Base-by-base conservation (phyloP, 2,329 filamentous ascomycete genomes). In the Neopestalotiopsis rosae region DNA sequence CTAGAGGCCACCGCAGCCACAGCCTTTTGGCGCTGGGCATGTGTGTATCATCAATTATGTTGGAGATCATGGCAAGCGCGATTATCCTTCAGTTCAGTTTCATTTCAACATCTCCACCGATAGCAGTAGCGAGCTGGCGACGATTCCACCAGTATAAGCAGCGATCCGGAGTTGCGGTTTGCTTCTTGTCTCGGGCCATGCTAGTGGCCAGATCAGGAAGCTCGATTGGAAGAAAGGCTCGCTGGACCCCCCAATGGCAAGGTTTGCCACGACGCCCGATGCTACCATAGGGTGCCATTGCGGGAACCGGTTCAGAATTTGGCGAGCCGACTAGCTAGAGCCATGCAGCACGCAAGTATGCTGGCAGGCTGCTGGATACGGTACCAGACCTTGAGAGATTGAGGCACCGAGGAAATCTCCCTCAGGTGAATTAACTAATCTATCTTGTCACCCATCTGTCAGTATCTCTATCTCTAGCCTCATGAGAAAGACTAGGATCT, bases 351-450 rank as follows among this genome's bases (percentile, higher is more conserved):
- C 20, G 24, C 24, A 14, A 62, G 13, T 13, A 4, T 17, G 12
- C 13, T 30, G 40, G 28, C 58, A 61, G 45, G 32, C 34, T 52
- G 40, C 9, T 65, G 42, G n/a, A 40, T 65, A 49, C 40, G 38
- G 38, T 66, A 57, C 45, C 63, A 66, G 17, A 28, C 32, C 20
- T 52, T 64, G 45, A 28, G 28, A 56, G 52, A 66, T 38, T 32
- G 20, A 56, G 40, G 78, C 24, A 30, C 10, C 9, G 28, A 52
- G 30, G 45, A 57, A 66, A 66, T 66, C 63, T 66, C 63, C 63
- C 63, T 66, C 63, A 66, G 63, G 63, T 66, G 63, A 66, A 58
- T 64, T 24, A 64, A 52, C n/a, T 30, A 62, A 34, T 62, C 42
- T 63, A 30, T 63, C 14, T 38, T 38, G 61, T 17, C 24, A 28